These are phyloP conservation scores for Tephrocybe sp. DNA, from an alignment of 768 basidiomycete species.

Conservation along the genomic window DNA sequence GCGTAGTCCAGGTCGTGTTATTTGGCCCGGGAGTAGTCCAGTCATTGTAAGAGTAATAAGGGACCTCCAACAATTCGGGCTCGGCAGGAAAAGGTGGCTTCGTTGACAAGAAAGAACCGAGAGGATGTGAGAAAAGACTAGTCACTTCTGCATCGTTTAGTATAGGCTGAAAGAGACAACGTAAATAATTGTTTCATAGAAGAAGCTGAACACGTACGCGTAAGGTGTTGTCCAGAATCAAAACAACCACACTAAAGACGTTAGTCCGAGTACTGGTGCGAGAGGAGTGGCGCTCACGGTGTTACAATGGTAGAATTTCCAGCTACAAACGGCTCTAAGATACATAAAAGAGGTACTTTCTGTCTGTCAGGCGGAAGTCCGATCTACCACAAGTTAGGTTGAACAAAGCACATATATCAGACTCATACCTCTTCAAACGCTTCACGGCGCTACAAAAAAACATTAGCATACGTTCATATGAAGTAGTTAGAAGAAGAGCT, in stretches of 20 bases:
- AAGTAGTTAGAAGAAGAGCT: not conserved
- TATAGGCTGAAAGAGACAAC: slow-evolving; percentile 57
- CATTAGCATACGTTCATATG: not conserved
- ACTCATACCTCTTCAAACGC: slow-evolving; percentile 82
- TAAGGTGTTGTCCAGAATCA: slow-evolving; percentile 78
- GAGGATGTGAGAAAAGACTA: slow-evolving; percentile 83
- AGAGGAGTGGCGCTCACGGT: slow-evolving; percentile 54
- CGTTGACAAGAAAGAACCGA: slow-evolving; percentile 67
- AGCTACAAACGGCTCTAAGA: slow-evolving; percentile 78
- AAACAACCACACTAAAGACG: slow-evolving; percentile 69
- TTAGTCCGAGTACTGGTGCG: not conserved
- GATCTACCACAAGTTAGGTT: slow-evolving; percentile 47
- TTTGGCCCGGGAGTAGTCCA: slow-evolving; percentile 42
- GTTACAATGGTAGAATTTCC: slow-evolving; percentile 75
- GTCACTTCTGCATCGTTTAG: slow-evolving; percentile 79
- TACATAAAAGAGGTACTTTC: slow-evolving; percentile 74
- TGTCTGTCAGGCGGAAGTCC: slow-evolving; percentile 73
- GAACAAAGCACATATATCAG: not conserved
- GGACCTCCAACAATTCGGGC: slow-evolving; percentile 51
- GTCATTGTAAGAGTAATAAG: slow-evolving; percentile 70
- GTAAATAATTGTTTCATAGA: not conserved
- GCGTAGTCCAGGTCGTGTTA: slow-evolving; percentile 35
- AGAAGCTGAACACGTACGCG: slow-evolving; percentile 42
- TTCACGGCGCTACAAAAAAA: slow-evolving; percentile 64
- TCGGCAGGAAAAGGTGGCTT: slow-evolving; percentile 58